Percentiles rank a stretch among this genome's conserved stretches.
These are phyloP conservation scores for Apiospora hydei DNA, from an alignment of 2,329 filamentous ascomycete species.

Conservation along the genomic window DNA sequence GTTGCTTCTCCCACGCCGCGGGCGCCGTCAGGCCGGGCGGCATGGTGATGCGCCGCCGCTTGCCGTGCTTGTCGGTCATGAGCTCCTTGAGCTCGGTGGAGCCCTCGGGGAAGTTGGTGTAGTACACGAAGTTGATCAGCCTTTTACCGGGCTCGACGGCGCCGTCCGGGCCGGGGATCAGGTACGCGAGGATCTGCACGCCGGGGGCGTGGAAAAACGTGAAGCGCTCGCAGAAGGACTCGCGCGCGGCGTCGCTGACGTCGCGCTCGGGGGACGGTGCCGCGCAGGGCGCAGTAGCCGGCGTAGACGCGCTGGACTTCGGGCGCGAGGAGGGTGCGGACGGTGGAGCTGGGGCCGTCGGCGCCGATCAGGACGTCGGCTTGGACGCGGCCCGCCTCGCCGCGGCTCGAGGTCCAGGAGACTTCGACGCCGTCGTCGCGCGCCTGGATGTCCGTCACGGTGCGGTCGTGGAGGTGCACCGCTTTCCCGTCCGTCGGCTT, in stretches of 20 bases:
- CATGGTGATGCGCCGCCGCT: constrained; percentile 45
- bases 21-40: constrained; percentile 45
- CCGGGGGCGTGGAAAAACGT: constrained; percentile 49
- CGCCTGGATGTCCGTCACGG: constrained; percentile 40
- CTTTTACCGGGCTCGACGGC: constrained; percentile 47
- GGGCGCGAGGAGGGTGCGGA: constrained; percentile 45
- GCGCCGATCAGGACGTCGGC: constrained; percentile 52
- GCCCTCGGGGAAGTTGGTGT: constrained; percentile 48
- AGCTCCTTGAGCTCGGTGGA: constrained; percentile 43
- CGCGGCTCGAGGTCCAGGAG: constrained; percentile 42
- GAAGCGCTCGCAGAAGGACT: constrained; percentile 46
- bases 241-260: constrained; percentile 42
- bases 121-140: constrained; percentile 55
- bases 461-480: constrained; percentile 43
- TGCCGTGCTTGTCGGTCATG: constrained; percentile 44
- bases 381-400: constrained; percentile 39
- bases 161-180: constrained; percentile 50
- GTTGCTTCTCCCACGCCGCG: constrained; percentile 45
- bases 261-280: constrained; percentile 49
- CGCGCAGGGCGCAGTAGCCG: constrained; percentile 52
- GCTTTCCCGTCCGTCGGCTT: constrained; percentile 39
- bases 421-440: constrained; percentile 36
- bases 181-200: constrained; percentile 50
- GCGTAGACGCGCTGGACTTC: constrained; percentile 42
- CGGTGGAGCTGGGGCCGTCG: constrained; percentile 50